Evolutionary conservation across 2,329 filamentous ascomycete species (phyloP).

Genomic region (Penicillium sp.): DNA sequence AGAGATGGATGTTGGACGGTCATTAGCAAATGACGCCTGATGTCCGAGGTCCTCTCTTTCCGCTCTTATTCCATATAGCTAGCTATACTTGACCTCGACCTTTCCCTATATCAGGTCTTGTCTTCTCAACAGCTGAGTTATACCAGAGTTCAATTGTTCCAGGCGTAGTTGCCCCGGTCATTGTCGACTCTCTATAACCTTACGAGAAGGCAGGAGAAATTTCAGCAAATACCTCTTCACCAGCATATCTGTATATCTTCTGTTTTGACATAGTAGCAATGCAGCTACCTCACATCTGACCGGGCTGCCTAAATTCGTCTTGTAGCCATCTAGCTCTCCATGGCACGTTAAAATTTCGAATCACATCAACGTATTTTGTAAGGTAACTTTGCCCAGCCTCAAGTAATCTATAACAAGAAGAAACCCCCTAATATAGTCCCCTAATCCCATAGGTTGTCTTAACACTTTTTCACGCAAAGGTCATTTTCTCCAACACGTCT

Average conservation of each 20-base stretch:
- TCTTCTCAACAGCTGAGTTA: not conserved
- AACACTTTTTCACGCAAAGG: constrained; percentile 12
- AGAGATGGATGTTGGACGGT: constrained; percentile 11
- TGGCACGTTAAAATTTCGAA: not conserved
- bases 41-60: not conserved
- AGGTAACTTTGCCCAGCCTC: not conserved
- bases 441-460: not conserved
- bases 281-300: not conserved
- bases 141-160: not conserved
- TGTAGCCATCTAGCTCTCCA: not conserved
- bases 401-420: not conserved
- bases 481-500: constrained; percentile 22
- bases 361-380: not conserved
- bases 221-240: not conserved
- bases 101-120: not conserved
- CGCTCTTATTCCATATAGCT: not conserved
- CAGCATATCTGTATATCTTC: not conserved
- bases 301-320: not conserved
- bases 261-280: not conserved
- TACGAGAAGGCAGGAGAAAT: too few species aligned
- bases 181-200: not conserved
- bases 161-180: not conserved
- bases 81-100: not conserved
- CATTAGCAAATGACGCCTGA: not conserved
- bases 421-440: too few species aligned